These are phyloP conservation scores for Tricholoma bakamatsutake DNA, from an alignment of 768 basidiomycete genomes.

Conservation along the genomic window DNA sequence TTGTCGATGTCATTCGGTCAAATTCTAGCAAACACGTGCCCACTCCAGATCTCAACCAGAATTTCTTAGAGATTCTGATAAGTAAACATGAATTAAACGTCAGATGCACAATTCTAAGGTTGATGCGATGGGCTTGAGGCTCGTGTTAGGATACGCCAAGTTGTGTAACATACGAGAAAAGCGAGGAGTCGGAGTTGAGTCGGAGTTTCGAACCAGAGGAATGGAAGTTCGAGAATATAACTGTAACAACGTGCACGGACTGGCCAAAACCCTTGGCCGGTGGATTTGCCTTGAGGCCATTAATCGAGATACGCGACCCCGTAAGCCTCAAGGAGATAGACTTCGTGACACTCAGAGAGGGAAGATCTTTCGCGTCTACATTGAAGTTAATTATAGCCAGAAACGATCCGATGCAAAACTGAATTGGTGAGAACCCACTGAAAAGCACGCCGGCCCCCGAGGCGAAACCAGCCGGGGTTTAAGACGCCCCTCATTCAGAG, in stretches of 20 bases:
- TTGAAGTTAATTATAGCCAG: no score
- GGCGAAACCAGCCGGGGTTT: no score
- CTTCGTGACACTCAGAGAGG: not conserved
- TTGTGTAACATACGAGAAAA: not conserved
- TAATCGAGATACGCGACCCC: not conserved
- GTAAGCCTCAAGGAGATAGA: not conserved
- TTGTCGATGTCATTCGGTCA: not conserved
- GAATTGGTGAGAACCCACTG: no score
- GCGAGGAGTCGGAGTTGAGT: constrained; percentile 2
- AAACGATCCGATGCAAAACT: no score
- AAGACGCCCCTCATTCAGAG: no score
- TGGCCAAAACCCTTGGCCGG: constrained; percentile 4
- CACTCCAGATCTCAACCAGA: not conserved
- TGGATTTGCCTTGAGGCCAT: constrained; percentile 11
- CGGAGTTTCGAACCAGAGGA: constrained; percentile 3
- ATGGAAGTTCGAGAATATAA: not conserved
- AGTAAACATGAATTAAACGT: not conserved
- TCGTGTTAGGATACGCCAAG: not conserved
- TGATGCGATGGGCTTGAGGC: not conserved
- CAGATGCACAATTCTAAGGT: no score
- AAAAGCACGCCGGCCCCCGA: no score
- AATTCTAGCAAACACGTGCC: not conserved
- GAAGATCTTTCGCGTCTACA: not conserved
- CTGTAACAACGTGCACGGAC: constrained; percentile 4
- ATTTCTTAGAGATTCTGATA: not conserved